Base-by-base conservation (phyloP, 2,329 filamentous ascomycete genomes). In the Hansfordia pulvinata region DNA sequence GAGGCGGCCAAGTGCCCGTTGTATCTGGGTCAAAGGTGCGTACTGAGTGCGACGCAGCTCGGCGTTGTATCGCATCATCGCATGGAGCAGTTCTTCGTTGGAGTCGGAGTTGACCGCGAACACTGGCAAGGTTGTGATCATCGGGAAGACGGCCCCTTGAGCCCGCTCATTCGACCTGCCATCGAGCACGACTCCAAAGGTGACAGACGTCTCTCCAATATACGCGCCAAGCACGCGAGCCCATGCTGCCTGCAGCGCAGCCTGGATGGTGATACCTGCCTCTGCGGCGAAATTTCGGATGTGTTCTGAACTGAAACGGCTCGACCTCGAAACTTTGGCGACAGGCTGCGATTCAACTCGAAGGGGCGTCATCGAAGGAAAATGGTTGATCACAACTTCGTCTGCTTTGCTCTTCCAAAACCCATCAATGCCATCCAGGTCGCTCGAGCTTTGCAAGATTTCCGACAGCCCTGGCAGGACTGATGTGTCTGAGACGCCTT, bases 121-220 rank as follows among this genome's bases (percentile, higher is more conserved):
- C 1, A 90, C 63, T 0, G 88, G 88, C 3, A 93, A 49, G 1
- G 85, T 93, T 1, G 77, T 76, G 29, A 94, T 71, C 43, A 80
- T 88, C 1, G 88, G 86, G 27, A 94, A 81, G 0, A 70, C 62
- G 4, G 68, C 64, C 5, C 60, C 45, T 11, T 65, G 59, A 0
- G 74, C 69, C n/a, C 62, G 56, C 4, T 76, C 63, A 1, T 63
- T 62, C 4, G 65, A 72, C 18, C 84, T 63, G 1, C 84, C 84
- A 7, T 86, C 86, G 6, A 93, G 58, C 1, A 86, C 81, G 10
- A 80, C 62, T 0, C 86, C 88, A 45, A 90, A 93, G 0, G 76
- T 76, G 1, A 90, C 74, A 5, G 64, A 64, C 3, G 55, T 42
- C 43, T 93, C 84, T 2, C 84, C 85, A 10, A 76, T 64, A 40